These are phyloP conservation scores for Lupinus albus DNA, from an alignment of 306 rosid species.

Conservation along the genomic window DNA sequence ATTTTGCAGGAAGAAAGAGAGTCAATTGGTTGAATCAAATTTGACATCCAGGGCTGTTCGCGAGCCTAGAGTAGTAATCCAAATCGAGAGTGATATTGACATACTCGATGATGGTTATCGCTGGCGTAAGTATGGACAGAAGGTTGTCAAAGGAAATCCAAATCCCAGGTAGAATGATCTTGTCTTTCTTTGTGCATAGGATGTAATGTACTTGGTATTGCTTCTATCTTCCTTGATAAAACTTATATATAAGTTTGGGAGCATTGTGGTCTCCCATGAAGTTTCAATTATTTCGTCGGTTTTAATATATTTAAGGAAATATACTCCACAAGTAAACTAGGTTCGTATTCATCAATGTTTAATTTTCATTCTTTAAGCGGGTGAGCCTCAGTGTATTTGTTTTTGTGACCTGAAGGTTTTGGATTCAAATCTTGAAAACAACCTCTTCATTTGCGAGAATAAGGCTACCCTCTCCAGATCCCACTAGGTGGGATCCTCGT, in stretches of 20 bases:
- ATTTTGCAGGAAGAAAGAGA: constrained; percentile 66
- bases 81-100: constrained; percentile 78
- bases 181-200: constrained; percentile 16
- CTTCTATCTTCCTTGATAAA: not conserved
- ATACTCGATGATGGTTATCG: constrained; percentile 94
- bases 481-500: no score
- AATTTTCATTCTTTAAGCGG: no score
- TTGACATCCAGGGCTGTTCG: constrained; percentile 66
- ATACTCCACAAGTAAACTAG: not conserved
- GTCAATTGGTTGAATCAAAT: constrained; percentile 52
- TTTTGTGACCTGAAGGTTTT: no score
- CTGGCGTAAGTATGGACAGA: constrained; percentile 94
- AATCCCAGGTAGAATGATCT: constrained; percentile 70
- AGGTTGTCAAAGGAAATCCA: constrained; percentile 94
- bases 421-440: no score
- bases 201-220: not conserved
- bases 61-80: constrained; percentile 83
- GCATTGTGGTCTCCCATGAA: constrained; percentile 12
- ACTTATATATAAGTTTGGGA: not conserved
- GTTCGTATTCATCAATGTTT: not conserved
- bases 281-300: not conserved
- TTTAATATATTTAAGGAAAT: not conserved
- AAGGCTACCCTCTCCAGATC: no score
- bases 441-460: no score
- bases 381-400: no score